These are phyloP conservation scores for Westerdykella ornata DNA, from an alignment of 2,329 filamentous ascomycete species.

Conservation along the genomic window DNA sequence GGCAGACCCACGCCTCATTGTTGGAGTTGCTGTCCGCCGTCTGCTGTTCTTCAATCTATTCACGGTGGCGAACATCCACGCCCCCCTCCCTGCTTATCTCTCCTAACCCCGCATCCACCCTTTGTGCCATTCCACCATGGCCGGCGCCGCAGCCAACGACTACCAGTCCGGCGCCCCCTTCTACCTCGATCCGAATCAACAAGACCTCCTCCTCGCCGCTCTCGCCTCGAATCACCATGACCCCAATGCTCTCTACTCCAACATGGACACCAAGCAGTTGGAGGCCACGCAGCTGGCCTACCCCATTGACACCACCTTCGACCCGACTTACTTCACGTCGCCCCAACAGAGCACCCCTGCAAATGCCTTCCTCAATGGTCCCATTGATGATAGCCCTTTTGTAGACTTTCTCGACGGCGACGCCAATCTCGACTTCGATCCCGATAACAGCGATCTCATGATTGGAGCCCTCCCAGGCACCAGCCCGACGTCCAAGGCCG, in stretches of 20 bases:
- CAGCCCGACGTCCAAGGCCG: constrained; percentile 43
- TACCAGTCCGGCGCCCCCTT: constrained; percentile 37
- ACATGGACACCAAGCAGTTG: constrained; percentile 13
- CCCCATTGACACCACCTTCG: constrained; percentile 24
- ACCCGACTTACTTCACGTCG: constrained; percentile 34
- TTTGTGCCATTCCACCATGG: constrained; percentile 21
- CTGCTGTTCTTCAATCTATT: no score
- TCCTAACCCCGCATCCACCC: not conserved
- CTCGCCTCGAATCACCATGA: constrained; percentile 42
- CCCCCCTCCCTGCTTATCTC: not conserved
- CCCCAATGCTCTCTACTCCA: constrained; percentile 24
- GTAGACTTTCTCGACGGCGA: constrained; percentile 76
- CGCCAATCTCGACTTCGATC: constrained; percentile 68
- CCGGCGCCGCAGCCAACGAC: constrained; percentile 32
- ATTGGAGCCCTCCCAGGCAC: constrained; percentile 67
- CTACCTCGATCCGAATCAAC: constrained; percentile 44
- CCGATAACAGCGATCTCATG: constrained; percentile 53
- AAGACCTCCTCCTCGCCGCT: constrained; percentile 44
- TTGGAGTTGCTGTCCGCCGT: no score
- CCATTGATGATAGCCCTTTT: constrained; percentile 66
- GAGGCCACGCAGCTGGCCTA: constrained; percentile 27
- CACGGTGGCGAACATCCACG: no score
- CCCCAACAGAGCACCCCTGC: constrained; percentile 34
- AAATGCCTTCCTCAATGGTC: constrained; percentile 45
- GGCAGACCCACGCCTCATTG: no score